phyloP scores from a whole-genome alignment of 768 basidiomycete genomes.

The Leccinum barrowsii region DNA sequence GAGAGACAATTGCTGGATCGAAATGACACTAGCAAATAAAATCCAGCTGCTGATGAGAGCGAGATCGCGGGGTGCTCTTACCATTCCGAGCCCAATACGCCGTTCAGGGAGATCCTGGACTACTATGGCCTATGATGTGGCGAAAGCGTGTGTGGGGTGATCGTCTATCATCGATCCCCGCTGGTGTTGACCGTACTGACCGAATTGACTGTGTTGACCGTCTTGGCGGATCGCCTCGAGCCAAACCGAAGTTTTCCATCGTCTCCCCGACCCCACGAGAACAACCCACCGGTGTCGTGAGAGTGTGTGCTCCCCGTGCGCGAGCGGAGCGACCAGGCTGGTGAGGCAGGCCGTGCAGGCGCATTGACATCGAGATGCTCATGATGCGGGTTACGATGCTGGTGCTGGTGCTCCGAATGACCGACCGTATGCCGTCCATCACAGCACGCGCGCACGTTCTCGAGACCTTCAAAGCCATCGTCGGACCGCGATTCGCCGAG shows the following conservation, averaged over 20 bases:
- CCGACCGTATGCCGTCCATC: slow-evolving; percentile 87
- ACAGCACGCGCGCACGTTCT: slow-evolving; percentile 92
- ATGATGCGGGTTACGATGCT: slow-evolving; percentile 45
- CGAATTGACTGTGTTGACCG: slow-evolving; percentile 28
- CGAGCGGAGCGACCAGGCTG: slow-evolving; percentile 84
- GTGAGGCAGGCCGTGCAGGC: slow-evolving; percentile 63
- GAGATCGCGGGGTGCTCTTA: slow-evolving; percentile 18
- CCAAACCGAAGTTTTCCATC: slow-evolving; percentile 74
- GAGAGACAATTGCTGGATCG: slow-evolving; percentile 41
- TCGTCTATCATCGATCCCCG: slow-evolving; percentile 23
- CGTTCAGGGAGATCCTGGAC: slow-evolving; percentile 56
- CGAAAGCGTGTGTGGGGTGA: not conserved
- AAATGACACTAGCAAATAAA: slow-evolving; percentile 43
- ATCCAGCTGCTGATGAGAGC: not conserved
- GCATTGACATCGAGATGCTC: slow-evolving; percentile 51
- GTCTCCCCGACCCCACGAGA: slow-evolving; percentile 63
- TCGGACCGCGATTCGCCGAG: slow-evolving; percentile 71
- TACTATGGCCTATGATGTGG: not conserved
- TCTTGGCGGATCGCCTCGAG: slow-evolving; percentile 53
- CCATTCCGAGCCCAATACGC: slow-evolving; percentile 52
- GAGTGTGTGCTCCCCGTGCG: slow-evolving; percentile 71
- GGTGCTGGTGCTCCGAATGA: slow-evolving; percentile 19
- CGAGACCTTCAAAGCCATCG: slow-evolving; percentile 85
- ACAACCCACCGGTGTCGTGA: slow-evolving; percentile 66
- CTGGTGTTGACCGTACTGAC: slow-evolving; percentile 12